Evolutionary conservation across 139 green algal genomes (phyloP).

Genomic region (Asterochloris erici): DNA sequence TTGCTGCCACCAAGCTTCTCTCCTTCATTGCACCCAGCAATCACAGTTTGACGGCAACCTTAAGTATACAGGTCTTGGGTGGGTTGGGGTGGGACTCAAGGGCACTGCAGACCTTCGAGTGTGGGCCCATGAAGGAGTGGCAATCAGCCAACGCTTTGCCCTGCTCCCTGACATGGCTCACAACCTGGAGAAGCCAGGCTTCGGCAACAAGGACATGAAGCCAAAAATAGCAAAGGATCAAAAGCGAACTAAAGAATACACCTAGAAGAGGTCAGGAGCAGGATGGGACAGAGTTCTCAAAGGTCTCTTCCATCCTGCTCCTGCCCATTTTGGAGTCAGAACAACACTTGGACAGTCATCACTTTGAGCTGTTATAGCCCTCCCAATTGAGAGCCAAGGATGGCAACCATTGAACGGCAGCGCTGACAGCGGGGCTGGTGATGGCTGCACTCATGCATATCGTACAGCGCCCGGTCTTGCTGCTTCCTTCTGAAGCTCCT

Average conservation of each 20-base stretch:
- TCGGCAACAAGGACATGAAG: conserved; percentile 39
- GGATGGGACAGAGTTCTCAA: too few species aligned
- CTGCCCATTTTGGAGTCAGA: too few species aligned
- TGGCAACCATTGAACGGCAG: too few species aligned
- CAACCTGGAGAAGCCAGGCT: conserved; percentile 78
- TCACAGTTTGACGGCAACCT: conserved; percentile 7
- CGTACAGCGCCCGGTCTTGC: conserved; percentile 45
- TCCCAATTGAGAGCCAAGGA: too few species aligned
- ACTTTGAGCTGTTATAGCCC: too few species aligned
- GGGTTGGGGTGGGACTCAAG: conserved; percentile 76
- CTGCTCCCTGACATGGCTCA: conserved; percentile 80
- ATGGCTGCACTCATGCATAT: conserved; percentile 25
- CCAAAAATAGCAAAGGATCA: neutral
- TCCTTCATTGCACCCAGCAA: neutral
- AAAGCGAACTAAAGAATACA: neutral
- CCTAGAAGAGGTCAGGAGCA: too few species aligned
- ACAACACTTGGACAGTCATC: too few species aligned
- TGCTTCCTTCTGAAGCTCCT: conserved; percentile 56
- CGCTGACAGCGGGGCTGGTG: neutral
- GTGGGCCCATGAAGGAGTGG: conserved; percentile 74
- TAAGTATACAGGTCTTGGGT: conserved; percentile 76
- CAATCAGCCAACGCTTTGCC: conserved; percentile 77
- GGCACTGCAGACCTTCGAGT: conserved; percentile 72
- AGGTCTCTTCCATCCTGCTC: too few species aligned
- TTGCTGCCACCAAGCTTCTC: neutral